phyloP scores from a whole-genome alignment of 768 basidiomycete species.

The Strobilomyces echinocephalus region DNA sequence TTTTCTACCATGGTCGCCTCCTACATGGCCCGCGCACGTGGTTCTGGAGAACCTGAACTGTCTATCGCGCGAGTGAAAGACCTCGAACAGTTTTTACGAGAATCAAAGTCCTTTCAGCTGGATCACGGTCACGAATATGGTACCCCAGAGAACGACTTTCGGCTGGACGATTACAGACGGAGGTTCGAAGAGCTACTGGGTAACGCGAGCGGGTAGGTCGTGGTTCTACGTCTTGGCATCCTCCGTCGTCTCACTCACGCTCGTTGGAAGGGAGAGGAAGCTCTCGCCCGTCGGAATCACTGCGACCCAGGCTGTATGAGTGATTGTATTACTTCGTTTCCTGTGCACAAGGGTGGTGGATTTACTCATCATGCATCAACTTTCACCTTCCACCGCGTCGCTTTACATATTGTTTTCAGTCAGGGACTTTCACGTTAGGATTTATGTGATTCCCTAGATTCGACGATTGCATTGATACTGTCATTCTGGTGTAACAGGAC shows the following conservation, averaged over 20 bases:
- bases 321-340: neutral
- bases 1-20: slow-evolving; percentile 64
- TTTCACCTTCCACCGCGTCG: neutral
- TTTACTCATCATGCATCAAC: neutral
- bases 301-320: neutral
- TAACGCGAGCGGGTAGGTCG: slow-evolving; percentile 22
- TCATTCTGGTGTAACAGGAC: neutral
- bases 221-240: neutral
- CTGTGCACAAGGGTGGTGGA: neutral
- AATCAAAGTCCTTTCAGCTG: slow-evolving; percentile 51
- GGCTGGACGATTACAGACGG: slow-evolving; percentile 13
- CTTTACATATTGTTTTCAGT: neutral
- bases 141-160: slow-evolving; percentile 2
- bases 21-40: slow-evolving; percentile 65
- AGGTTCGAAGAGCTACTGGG: slow-evolving; percentile 29
- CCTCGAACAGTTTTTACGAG: slow-evolving; percentile 63
- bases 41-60: slow-evolving; percentile 67
- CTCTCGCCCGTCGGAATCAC: slow-evolving; percentile 15
- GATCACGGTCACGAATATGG: slow-evolving; percentile 45
- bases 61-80: slow-evolving; percentile 53
- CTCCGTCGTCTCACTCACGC: neutral
- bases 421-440: too few species aligned
- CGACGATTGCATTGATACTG: too few species aligned
- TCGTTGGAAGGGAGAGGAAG: slow-evolving; percentile 17
- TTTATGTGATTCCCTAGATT: too few species aligned